Evolutionary conservation across 345 rosid species (phyloP), one percentile per base, ranked within the genome.

Genomic region (Aegle marmelos): DNA sequence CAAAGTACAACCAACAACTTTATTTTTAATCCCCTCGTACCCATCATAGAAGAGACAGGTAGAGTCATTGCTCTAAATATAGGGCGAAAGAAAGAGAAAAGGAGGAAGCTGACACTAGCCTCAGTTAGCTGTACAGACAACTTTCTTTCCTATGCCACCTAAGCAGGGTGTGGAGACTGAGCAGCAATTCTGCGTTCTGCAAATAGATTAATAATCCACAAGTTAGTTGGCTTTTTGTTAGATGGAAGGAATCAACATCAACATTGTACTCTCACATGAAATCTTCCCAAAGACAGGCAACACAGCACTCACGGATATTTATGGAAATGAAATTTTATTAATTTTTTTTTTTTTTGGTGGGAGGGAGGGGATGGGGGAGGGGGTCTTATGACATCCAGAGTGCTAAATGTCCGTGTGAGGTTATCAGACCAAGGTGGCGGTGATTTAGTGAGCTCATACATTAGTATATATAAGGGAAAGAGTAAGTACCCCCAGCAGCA

Each of bases 121-220:
- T 79, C 87, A 58, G 90, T 91, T 86, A 91, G 91, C 92, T 89
- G 88, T 89, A 91, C 94, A 90, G 72, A 85, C 84, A 57, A 66
- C 88, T 82, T 82, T 77, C 83, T 73, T 80, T 78, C 82, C 85
- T 85, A 79, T 45, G 74, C 82, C 80, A 34, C n/a, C 85, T 85
- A 72, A 8, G 83, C 91, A 69, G 88, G 82, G 78, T 83, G 80
- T 75, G 78, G 82, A 64, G 90, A 83, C 85, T 86, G 92, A 48
- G 83, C 84, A 21, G 90, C 91, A 48, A 87, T 82, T 85, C 92
- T 90, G 91, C 94, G 87, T 68, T 89, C 92, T 90, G 88, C 89
- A 86, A 64, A 61, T 16, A 71, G 81, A 31, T n/a, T 2, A 72
- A 70, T 48, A 22, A 53, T 53, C 22, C 36, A 22, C 30, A 3